Evolutionary conservation across 2,329 filamentous ascomycete species (phyloP), one percentile per base, ranked within the genome.

Genomic region (Dactylella cylindrospora): DNA sequence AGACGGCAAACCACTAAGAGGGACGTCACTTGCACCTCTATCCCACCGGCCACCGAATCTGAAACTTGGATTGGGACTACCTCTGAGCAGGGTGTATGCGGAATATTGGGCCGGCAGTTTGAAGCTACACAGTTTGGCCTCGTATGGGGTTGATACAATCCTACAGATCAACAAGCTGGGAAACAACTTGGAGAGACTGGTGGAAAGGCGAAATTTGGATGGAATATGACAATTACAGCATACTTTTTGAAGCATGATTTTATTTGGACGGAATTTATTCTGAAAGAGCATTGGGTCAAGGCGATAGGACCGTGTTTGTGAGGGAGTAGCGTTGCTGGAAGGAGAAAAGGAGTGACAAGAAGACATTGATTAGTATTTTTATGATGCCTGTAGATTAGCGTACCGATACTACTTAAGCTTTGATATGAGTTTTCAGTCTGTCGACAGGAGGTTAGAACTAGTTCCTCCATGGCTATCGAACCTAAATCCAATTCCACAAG

Each of bases 101-200:
- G 91, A 97, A 73, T 97, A 97, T 73, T 98, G 93, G 93, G 93
- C 93, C 2, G 93, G 93, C 19, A 93, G 82, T 68, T 23, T 65
- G 29, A 65, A 65, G 20, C 29, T 65, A 5, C 51, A 59, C 23
- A 65, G 53, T 32, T 76, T 98, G 5, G 91, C 96, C 71, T 94
- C 93, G 0, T 97, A 96, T 71, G 93, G 93, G 10, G 89, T 94
- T 5, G 93, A 98, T 75, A 90, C 88, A 0, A 98, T 98, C 70
- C 75, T 98, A 65, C 90, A 97, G 71, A 95, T 98, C 61, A 95
- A 89, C 3, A 94, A 95, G 72, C 78, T 98, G 54, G 93, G 93
- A 15, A 98, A 98, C 73, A 96, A 95, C 78, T 96, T 97, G 70
- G 93, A 98, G 76, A 89, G 95, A 73, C 78, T 98, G 64, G 51